Conservation (phyloP, 2,329 filamentous ascomycete genomes). For the Teratosphaeria destructans region DNA sequence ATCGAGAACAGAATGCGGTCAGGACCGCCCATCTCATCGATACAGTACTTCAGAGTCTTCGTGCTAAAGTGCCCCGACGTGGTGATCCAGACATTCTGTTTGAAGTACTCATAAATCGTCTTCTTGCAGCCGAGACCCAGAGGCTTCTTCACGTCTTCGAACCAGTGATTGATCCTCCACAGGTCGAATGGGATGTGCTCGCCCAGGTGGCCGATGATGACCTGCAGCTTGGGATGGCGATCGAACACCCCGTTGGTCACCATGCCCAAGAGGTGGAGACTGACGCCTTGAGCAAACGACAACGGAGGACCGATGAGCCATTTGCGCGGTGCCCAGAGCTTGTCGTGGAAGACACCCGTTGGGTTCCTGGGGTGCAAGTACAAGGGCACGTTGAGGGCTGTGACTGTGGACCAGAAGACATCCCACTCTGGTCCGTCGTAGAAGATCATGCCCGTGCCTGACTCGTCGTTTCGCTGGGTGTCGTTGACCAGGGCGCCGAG, state of each 20-base stretch:
- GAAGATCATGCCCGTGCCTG: slow-evolving; percentile 7
- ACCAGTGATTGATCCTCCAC: slow-evolving; percentile 30
- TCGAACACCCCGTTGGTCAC: slow-evolving; percentile 45
- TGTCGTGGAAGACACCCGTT: slow-evolving; percentile 25
- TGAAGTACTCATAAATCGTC: slow-evolving; percentile 21
- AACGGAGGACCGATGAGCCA: not conserved
- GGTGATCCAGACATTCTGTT: slow-evolving; percentile 46
- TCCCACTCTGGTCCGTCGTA: slow-evolving; percentile 15
- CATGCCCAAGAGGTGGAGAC: slow-evolving; percentile 37
- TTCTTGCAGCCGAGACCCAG: slow-evolving; percentile 20
- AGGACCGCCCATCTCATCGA: slow-evolving; percentile 26
- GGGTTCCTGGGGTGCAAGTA: slow-evolving; percentile 35
- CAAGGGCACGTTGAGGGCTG: slow-evolving; percentile 36
- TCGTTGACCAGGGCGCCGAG: slow-evolving; percentile 19
- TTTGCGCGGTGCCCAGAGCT: not conserved
- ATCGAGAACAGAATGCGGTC: slow-evolving; percentile 22
- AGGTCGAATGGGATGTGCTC: slow-evolving; percentile 47
- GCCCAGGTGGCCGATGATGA: slow-evolving; percentile 45
- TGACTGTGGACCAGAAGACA: slow-evolving; percentile 19
- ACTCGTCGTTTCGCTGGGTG: slow-evolving; percentile 10
- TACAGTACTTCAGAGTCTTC: slow-evolving; percentile 32
- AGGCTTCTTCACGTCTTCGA: slow-evolving; percentile 22
- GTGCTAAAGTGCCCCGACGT: slow-evolving; percentile 45
- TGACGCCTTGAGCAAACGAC: slow-evolving; percentile 28
- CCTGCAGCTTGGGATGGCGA: slow-evolving; percentile 39